These are phyloP conservation scores for Solanum rostratum DNA, from an alignment of 257 asterid species.

Conservation along the genomic window DNA sequence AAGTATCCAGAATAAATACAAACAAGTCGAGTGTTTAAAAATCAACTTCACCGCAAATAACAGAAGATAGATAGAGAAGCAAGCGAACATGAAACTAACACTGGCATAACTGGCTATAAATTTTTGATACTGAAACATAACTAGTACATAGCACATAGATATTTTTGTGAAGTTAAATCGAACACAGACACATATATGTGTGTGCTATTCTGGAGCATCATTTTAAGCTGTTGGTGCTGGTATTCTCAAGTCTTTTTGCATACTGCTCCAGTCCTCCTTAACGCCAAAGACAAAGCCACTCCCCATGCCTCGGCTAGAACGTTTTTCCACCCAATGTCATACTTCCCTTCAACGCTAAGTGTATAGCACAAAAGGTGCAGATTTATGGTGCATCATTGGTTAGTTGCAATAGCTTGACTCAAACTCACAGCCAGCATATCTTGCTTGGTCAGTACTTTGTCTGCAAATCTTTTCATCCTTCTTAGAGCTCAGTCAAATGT, in stretches of 20 bases:
- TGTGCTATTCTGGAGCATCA: not conserved
- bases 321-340: not conserved
- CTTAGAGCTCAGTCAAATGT: not conserved
- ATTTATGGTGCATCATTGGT: not conserved
- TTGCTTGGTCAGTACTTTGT: not conserved
- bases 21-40: conserved; percentile 1
- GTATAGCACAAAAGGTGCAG: not conserved
- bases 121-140: not conserved
- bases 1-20: not conserved
- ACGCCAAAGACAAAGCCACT: not conserved
- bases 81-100: not conserved
- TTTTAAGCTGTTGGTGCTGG: not conserved
- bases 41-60: not conserved
- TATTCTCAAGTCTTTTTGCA: not conserved
- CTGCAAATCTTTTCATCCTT: not conserved
- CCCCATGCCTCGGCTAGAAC: not conserved
- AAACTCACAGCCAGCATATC: not conserved
- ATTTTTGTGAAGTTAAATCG: not conserved
- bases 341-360: not conserved
- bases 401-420: not conserved
- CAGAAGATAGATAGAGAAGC: not conserved
- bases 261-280: not conserved
- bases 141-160: not conserved
- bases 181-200: not conserved
- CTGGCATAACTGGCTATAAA: not conserved